These are phyloP conservation scores for Ascochyta rabiei DNA, from an alignment of 2,329 filamentous ascomycete species.

Conservation along the genomic window DNA sequence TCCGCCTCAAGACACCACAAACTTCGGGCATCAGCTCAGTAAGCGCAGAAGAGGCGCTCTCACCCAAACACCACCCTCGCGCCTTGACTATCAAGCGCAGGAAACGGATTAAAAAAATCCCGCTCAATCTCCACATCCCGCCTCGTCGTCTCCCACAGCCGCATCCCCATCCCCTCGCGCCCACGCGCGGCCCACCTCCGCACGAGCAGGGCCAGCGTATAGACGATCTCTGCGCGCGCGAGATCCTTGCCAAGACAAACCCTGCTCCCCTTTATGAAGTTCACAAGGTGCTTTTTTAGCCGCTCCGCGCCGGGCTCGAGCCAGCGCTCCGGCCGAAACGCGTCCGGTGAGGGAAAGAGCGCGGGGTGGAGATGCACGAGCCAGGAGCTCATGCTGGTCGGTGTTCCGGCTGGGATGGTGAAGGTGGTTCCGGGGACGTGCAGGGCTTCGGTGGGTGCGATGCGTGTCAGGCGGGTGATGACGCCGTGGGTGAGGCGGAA, in stretches of 20 bases:
- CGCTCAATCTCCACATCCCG: slow-evolving; percentile 26
- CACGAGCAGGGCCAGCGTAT: slow-evolving; percentile 19
- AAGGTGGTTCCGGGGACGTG: slow-evolving; percentile 7
- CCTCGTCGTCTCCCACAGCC: slow-evolving; percentile 30
- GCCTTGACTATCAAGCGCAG: slow-evolving; percentile 22
- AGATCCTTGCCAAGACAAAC: slow-evolving; percentile 52
- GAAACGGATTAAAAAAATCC: slow-evolving; percentile 35
- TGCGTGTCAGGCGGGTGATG: slow-evolving; percentile 23
- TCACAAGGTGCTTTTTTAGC: slow-evolving; percentile 46
- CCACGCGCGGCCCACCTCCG: slow-evolving; percentile 6
- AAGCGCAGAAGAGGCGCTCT: too few relatives aligned
- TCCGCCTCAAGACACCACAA: too few relatives aligned
- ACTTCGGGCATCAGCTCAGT: too few relatives aligned
- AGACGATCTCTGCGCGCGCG: slow-evolving; percentile 31
- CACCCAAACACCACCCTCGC: background rate
- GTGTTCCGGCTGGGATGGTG: slow-evolving; percentile 29
- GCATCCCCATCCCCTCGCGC: slow-evolving; percentile 4
- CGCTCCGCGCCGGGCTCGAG: slow-evolving; percentile 13
- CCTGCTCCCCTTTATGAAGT: slow-evolving; percentile 48
- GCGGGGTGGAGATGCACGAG: slow-evolving; percentile 24
- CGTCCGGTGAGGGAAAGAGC: slow-evolving; percentile 27
- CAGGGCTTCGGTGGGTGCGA: slow-evolving; percentile 26
- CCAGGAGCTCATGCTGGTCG: slow-evolving; percentile 30
- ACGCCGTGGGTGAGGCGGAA: slow-evolving; percentile 35
- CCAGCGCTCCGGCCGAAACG: slow-evolving; percentile 39